Conservation (phyloP, 352 stramenopile species). For the Thraustotheca clavata region DNA sequence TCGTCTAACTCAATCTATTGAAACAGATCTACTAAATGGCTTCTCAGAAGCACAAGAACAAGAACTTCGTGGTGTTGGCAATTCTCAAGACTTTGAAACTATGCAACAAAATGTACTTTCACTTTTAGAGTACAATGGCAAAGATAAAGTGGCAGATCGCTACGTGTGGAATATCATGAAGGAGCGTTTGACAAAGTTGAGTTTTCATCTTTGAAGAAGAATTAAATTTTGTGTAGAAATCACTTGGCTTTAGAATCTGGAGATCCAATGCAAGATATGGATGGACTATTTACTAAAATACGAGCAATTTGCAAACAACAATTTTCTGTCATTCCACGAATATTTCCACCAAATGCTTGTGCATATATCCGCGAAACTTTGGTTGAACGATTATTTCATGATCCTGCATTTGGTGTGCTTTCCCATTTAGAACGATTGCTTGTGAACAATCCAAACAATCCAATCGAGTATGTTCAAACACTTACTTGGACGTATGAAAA, state of each 20-base stretch:
- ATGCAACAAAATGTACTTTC: slow-evolving; percentile 61
- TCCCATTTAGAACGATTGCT: slow-evolving; percentile 66
- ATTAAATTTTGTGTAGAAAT: background rate
- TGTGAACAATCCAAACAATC: slow-evolving; percentile 15
- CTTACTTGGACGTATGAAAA: slow-evolving; percentile 59
- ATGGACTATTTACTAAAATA: slow-evolving; percentile 50
- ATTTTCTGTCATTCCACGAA: slow-evolving; percentile 49
- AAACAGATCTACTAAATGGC: slow-evolving; percentile 61
- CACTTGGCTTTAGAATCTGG: slow-evolving; percentile 27
- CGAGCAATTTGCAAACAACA: slow-evolving; percentile 53
- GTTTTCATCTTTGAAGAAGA: background rate
- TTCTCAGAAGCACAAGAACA: slow-evolving; percentile 68
- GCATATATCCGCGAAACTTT: slow-evolving; percentile 53
- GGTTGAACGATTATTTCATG: slow-evolving; percentile 64
- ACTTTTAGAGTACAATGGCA: slow-evolving; percentile 74
- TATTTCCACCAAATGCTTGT: slow-evolving; percentile 39
- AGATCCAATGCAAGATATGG: slow-evolving; percentile 56
- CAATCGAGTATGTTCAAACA: slow-evolving; percentile 49
- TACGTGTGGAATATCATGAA: slow-evolving; percentile 84
- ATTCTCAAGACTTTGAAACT: slow-evolving; percentile 10
- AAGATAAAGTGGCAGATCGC: slow-evolving; percentile 70
- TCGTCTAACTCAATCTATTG: slow-evolving; percentile 59
- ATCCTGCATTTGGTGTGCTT: slow-evolving; percentile 68
- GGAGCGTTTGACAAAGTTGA: slow-evolving; percentile 43
- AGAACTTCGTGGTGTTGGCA: slow-evolving; percentile 26